Evolutionary conservation across 116 monocot genomes (phyloP), one percentile per base, ranked within the genome.

Genomic region (Iris pallida): DNA sequence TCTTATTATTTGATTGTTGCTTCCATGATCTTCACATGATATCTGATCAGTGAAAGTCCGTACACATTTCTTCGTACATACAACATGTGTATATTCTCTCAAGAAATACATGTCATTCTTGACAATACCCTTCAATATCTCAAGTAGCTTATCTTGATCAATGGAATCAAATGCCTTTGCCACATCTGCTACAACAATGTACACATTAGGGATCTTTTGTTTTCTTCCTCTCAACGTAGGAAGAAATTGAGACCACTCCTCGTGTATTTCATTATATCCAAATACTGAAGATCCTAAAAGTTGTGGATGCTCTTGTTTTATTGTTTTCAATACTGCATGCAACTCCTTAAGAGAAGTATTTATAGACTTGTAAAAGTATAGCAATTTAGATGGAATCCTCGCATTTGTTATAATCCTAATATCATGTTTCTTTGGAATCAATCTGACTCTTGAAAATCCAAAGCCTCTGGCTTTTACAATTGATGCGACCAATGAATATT

Each of bases 141-240:
- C 49, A 47, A 90, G 60, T 45, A 99, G 63, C 55, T 60, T 80
- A 76, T 88, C 88, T 68, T 93, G 98, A 10, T 84, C 57, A 68
- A 93, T 82, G 41, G 88, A 86, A 69, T 99, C 98, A 84, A 90
- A 99, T 77, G 98, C 98, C 68, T 93, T 99, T 17, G 78, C 74
- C 41, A 99, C 93, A 84, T 99, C 98, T 41, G 90, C 86, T 67
- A 86, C 88, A 78, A 99, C 85, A 58, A 99, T 88, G 67, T 68
- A 99, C 65, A 99, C 42, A 63, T 82, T 61, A 7, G 72, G 77
- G 68, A 74, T 81, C 45, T n/a, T 15, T 19, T 5, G 11, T 16
- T 57, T 47, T 51, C 61, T 53, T 65, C 13, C 73, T 81, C 70
- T 93, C 19, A 86, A 42, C 16, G 57, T 20, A 13, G 46, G 64